Percentiles rank a stretch among this genome's conserved stretches.
Evolutionary conservation across 352 stramenopile species (phyloP).

Genomic region (Globisporangium irregulare): DNA sequence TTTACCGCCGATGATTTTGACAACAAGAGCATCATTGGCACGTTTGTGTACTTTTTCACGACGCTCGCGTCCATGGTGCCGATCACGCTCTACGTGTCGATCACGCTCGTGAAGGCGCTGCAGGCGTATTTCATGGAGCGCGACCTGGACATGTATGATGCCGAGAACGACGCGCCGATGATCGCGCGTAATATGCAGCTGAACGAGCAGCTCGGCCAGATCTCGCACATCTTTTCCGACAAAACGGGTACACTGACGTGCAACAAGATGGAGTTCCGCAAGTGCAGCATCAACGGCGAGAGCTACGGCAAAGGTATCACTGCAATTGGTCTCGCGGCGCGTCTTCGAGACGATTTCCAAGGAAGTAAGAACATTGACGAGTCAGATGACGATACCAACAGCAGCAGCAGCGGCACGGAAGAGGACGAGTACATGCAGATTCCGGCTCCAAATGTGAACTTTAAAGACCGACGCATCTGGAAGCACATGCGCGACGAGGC

Average conservation of each 20-base stretch:
- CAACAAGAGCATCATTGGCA: conserved; percentile 45
- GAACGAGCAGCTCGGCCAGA: conserved; percentile 86
- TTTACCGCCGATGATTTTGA: conserved; percentile 14
- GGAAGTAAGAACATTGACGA: conserved; percentile 39
- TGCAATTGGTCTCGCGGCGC: conserved; percentile 69
- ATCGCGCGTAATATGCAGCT: conserved; percentile 84
- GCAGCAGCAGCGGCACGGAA: conserved; percentile 21
- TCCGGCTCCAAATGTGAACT: conserved; percentile 71
- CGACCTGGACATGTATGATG: conserved; percentile 86
- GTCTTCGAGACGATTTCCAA: conserved; percentile 63
- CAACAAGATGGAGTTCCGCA: conserved; percentile 91
- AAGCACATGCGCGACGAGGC: conserved; percentile 41
- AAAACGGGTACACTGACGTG: conserved; percentile 87
- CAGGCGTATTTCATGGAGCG: conserved; percentile 86
- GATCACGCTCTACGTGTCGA: conserved; percentile 87
- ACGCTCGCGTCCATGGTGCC: conserved; percentile 83
- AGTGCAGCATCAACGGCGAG: conserved; percentile 77
- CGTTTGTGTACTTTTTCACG: conserved; percentile 85
- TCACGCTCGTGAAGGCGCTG: conserved; percentile 88
- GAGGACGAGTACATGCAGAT: conserved; percentile 30
- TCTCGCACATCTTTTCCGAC: conserved; percentile 98
- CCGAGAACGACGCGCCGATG: conserved; percentile 62
- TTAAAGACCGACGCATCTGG: conserved; percentile 67
- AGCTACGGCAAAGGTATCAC: conserved; percentile 86
- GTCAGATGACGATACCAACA: conserved; percentile 32